Evolutionary conservation across 345 rosid species (phyloP).

Genomic region (Aethionema arabicum): DNA sequence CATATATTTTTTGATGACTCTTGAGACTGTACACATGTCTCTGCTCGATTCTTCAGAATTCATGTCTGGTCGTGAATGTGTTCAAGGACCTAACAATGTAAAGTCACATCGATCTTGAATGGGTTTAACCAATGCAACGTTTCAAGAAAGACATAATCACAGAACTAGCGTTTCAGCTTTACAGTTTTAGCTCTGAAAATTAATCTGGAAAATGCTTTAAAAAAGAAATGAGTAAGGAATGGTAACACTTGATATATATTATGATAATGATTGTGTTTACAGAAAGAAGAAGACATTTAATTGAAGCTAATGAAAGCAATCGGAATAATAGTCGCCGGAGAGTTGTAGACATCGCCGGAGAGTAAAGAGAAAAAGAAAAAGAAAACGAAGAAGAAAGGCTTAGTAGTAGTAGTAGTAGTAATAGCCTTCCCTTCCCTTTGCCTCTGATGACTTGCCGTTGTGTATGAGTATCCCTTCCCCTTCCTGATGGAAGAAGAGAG

Average conservation of each 20-base stretch:
- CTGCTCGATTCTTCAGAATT: conserved; percentile 23
- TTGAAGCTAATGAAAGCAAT: conserved; percentile 8
- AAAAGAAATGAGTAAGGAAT: background rate
- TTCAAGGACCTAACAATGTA: conserved; percentile 18
- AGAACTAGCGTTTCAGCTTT: too few relatives aligned
- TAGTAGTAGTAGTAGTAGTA: too few relatives aligned
- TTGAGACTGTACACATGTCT: conserved; percentile 3
- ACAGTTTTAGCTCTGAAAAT: too few relatives aligned
- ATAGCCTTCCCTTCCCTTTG: conserved; percentile 48
- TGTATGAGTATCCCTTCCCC: conserved; percentile 18
- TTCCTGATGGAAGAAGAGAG: conserved; percentile 6
- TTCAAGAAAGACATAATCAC: too few relatives aligned
- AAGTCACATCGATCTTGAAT: conserved; percentile 22
- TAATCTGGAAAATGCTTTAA: too few relatives aligned
- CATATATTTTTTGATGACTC: conserved; percentile 16
- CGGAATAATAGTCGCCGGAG: conserved; percentile 2
- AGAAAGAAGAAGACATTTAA: conserved; percentile 3
- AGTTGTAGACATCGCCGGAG: conserved; percentile 24
- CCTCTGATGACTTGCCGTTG: conserved; percentile 44
- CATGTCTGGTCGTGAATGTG: conserved; percentile 28
- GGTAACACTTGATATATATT: conserved; percentile 1
- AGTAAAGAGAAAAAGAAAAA: background rate
- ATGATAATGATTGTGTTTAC: conserved; percentile 1
- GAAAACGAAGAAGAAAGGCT: conserved; percentile 38
- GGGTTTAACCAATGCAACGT: background rate